Base-by-base conservation (phyloP, 495 filamentous ascomycete genomes). In the Daldinia loculata region DNA sequence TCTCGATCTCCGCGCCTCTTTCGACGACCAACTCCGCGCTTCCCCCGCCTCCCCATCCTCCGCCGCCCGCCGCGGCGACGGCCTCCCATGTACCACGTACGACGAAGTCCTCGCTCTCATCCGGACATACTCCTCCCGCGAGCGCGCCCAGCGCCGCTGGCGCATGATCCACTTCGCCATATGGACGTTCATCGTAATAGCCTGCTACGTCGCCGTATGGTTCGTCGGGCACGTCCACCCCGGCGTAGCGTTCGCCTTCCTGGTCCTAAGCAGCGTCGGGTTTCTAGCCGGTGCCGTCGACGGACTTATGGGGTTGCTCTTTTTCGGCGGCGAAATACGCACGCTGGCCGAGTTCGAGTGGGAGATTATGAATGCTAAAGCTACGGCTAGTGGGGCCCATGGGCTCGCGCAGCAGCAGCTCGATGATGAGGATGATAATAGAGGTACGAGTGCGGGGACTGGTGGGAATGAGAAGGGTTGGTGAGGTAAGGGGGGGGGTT, bases 311-410 rank as follows among this genome's bases (percentile, higher is more conserved):
- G 92, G 93, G 3, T 87, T 93, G 1, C 74, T 98, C 32, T 98
- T 98, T 73, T 89, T 97, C 69, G 88, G 89, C 12, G 88, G 87
- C 70, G 95, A 99, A 81, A 68, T 97, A 65, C 83, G 93, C 66
- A 89, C 92, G 14, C 80, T 99, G n/a, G 91, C 89, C 72, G 95
- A 98, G 81, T 98, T 98, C 80, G 89, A 95, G 74, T 97, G 93
- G 91, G 96, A 99, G 82, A 89, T 99, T 14, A 80, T 80, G 56
- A 95, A 91, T 80, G 90, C 90, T 36, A 88, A 80, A 52, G 75
- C 77, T 8, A 61, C 61, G 11, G 72, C 72, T 22, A 76, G 70
- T 17, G 79, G 76, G 5, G 75, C 67, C 26, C 61, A 64, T 12
- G 66, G 65, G 11, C 63, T 72, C 2, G 69, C 43, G n/a, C 61